phyloP scores from a whole-genome alignment of 1,284 basidiomycete species.

The Cutaneotrichosporon arboriforme region DNA sequence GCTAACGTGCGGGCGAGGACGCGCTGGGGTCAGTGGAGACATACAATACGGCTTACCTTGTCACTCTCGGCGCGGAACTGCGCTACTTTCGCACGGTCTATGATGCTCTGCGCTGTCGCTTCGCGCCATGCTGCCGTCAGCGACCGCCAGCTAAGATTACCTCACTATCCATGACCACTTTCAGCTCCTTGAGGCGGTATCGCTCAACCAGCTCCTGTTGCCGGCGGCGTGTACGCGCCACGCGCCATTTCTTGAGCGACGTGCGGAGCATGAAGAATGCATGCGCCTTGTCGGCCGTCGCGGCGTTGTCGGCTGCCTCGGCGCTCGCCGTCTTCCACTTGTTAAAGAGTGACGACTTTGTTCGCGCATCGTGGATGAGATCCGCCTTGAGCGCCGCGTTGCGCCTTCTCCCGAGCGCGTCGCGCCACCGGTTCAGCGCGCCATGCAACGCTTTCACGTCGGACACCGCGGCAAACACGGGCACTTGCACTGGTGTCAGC shows the following conservation, averaged over 20 bases:
- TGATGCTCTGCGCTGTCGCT: conserved; percentile 11
- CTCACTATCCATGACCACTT: not conserved
- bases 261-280: conserved; percentile 35
- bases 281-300: conserved; percentile 32
- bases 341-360: conserved; percentile 11
- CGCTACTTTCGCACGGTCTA: conserved; percentile 10
- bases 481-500: conserved; percentile 9
- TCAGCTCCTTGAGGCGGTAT: conserved; percentile 1
- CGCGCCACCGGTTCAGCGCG: conserved; percentile 29
- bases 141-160: too few species aligned
- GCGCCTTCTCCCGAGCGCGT: conserved; percentile 15
- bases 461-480: conserved; percentile 1
- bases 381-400: conserved; percentile 24
- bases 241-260: conserved; percentile 29
- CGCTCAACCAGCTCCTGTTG: conserved; percentile 18
- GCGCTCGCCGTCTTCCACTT: conserved; percentile 24
- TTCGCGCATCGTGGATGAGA: conserved; percentile 21
- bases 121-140: conserved; percentile 14
- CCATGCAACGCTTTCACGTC: conserved; percentile 2
- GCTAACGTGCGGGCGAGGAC: conserved; percentile 16
- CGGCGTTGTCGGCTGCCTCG: conserved; percentile 17
- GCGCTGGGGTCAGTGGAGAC: conserved; percentile 2
- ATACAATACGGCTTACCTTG: conserved; percentile 13
- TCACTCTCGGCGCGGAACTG: conserved; percentile 16
- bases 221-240: conserved; percentile 11